Evolutionary conservation across 2,329 filamentous ascomycete species (phyloP).

Genomic region (Ophiosphaerella herpotricha): DNA sequence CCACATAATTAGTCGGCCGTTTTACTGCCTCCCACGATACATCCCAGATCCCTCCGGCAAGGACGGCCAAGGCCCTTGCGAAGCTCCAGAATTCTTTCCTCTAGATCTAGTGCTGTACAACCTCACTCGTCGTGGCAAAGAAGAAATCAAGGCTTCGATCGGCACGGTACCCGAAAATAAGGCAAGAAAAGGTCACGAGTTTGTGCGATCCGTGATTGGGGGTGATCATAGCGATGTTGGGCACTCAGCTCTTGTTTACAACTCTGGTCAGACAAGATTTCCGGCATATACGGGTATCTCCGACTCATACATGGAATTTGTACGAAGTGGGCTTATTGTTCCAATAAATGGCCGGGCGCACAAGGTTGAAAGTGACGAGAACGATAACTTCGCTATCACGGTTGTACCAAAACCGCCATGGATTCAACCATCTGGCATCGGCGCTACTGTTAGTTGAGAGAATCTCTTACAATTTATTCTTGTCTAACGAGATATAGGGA

Average conservation of each 20-base stretch:
- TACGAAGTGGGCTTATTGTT: conserved; percentile 62
- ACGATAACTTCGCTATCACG: conserved; percentile 4
- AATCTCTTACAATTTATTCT: conserved; percentile 4
- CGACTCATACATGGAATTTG: conserved; percentile 74
- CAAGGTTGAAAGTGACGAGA: conserved; percentile 16
- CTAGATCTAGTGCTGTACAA: conserved; percentile 76
- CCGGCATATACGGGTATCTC: conserved; percentile 71
- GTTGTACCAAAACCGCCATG: conserved; percentile 21
- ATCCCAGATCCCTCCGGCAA: conserved; percentile 41
- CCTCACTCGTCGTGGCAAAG: conserved; percentile 62
- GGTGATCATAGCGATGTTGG: conserved; percentile 50
- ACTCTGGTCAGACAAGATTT: conserved; percentile 51
- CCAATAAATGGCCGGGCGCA: conserved; percentile 46
- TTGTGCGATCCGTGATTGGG: conserved; percentile 51
- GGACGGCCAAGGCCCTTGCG: conserved; percentile 39
- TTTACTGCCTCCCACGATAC: conserved; percentile 70
- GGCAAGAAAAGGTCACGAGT: conserved; percentile 60
- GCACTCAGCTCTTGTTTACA: conserved; percentile 42
- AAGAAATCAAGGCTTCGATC: conserved; percentile 64
- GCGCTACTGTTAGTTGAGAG: conserved; percentile 7
- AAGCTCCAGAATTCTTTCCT: conserved; percentile 66
- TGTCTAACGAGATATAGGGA: conserved; percentile 1
- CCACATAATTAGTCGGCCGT: conserved; percentile 70
- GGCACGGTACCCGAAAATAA: conserved; percentile 66
- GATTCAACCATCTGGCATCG: conserved; percentile 3